Conservation (phyloP, 306 rosid genomes). For the Cyamopsis tetragonoloba region DNA sequence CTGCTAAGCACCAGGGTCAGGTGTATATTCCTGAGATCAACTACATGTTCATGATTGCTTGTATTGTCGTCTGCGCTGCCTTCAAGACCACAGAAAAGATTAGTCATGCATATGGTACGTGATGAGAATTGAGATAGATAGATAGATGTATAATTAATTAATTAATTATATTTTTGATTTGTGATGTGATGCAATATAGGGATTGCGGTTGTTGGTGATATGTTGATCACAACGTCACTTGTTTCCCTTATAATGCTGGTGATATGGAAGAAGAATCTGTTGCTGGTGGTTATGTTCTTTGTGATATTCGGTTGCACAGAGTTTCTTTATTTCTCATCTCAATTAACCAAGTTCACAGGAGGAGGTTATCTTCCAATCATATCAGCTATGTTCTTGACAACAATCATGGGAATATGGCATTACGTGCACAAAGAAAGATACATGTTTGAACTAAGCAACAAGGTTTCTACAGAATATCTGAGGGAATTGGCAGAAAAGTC, state of each 20-base stretch:
- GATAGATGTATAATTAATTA: no score
- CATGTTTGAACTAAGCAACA: conserved; percentile 57
- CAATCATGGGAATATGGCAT: conserved; percentile 69
- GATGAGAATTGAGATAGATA: no score
- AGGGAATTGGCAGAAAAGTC: conserved; percentile 34
- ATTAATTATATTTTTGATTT: background rate
- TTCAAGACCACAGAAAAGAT: conserved; percentile 70
- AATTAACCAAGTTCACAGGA: conserved; percentile 55
- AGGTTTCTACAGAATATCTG: conserved; percentile 57
- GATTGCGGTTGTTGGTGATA: conserved; percentile 72
- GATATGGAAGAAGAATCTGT: conserved; percentile 69
- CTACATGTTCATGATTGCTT: conserved; percentile 67
- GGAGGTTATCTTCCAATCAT: conserved; percentile 76
- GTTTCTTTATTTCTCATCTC: conserved; percentile 43
- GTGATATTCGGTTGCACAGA: conserved; percentile 41
- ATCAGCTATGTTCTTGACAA: conserved; percentile 39
- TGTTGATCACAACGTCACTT: conserved; percentile 56
- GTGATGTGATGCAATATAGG: conserved; percentile 44
- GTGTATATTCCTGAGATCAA: conserved; percentile 80
- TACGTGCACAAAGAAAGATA: conserved; percentile 68
- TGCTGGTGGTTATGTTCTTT: conserved; percentile 49
- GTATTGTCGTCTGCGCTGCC: conserved; percentile 54
- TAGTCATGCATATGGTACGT: conserved; percentile 83
- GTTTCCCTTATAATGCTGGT: conserved; percentile 64
- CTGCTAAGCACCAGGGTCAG: conserved; percentile 63